Conservation (phyloP, 768 basidiomycete species). For the Suillus placidus region DNA sequence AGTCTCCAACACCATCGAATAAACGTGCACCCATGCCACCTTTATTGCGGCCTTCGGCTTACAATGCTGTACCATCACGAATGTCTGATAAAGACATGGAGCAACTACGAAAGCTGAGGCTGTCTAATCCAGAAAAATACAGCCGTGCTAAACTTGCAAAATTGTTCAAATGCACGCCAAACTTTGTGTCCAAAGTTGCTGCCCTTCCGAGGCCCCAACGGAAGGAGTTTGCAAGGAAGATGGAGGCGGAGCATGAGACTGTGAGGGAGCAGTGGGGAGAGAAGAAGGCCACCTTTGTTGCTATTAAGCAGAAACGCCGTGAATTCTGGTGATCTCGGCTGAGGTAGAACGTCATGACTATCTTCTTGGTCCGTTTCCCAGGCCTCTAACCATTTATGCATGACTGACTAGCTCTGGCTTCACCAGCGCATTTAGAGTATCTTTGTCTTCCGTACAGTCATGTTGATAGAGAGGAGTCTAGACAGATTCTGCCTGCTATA, state of each 20-base stretch:
- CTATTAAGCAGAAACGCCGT: constrained; percentile 68
- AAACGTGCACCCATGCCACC: constrained; percentile 47
- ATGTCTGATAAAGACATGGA: constrained; percentile 55
- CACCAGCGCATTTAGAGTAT: background rate
- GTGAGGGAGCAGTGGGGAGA: constrained; percentile 70
- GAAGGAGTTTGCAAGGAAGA: constrained; percentile 42
- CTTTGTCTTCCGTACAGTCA: background rate
- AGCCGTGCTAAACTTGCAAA: constrained; percentile 70
- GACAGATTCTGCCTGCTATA: background rate
- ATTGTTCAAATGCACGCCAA: constrained; percentile 72
- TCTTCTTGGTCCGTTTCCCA: constrained; percentile 6
- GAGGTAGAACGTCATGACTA: background rate
- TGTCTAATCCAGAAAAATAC: constrained; percentile 57
- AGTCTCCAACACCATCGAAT: constrained; percentile 33
- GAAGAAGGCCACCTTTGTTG: constrained; percentile 59
- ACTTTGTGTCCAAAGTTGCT: constrained; percentile 68
- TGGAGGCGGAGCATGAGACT: constrained; percentile 50
- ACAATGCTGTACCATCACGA: constrained; percentile 38
- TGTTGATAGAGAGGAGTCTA: background rate
- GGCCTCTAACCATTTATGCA: background rate
- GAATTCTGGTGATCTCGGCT: constrained; percentile 64
- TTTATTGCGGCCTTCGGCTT: constrained; percentile 44
- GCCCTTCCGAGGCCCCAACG: constrained; percentile 57
- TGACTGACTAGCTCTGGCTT: constrained; percentile 2
- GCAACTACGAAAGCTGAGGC: constrained; percentile 61